These are phyloP conservation scores for Hapsidospora chrysogenum DNA, from an alignment of 495 filamentous ascomycete species.

Conservation along the genomic window DNA sequence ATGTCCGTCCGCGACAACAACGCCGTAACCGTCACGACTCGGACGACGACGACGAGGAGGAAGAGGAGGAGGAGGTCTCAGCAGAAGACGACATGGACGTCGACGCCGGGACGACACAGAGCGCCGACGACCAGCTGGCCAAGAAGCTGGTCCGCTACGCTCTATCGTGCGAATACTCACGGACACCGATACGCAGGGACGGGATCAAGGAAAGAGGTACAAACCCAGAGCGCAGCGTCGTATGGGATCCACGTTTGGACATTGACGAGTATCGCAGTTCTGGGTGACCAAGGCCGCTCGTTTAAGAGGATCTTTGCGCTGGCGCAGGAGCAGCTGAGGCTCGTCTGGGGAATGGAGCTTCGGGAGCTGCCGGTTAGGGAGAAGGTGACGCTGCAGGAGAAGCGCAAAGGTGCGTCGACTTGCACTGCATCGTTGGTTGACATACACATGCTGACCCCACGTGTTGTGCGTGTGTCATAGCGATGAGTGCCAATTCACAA, in stretches of 20 bases:
- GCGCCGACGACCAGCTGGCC: conserved; percentile 46
- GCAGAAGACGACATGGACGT: conserved; percentile 20
- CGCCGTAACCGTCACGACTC: conserved; percentile 4
- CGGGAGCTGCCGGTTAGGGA: conserved; percentile 63
- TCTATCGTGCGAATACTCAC: conserved; percentile 73
- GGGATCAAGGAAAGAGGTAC: conserved; percentile 64
- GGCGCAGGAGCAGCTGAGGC: conserved; percentile 46
- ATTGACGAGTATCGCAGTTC: conserved; percentile 20
- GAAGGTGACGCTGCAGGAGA: conserved; percentile 59
- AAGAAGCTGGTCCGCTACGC: conserved; percentile 89
- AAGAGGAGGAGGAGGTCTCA: no score
- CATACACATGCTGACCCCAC: no score
- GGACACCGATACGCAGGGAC: conserved; percentile 54
- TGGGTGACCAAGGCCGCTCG: conserved; percentile 34
- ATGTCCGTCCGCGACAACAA: conserved; percentile 3
- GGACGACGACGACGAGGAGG: conserved; percentile 3
- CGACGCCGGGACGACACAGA: conserved; percentile 4
- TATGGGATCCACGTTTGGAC: background rate
- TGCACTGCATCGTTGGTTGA: background rate
- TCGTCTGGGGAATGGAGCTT: conserved; percentile 74
- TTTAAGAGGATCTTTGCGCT: conserved; percentile 55
- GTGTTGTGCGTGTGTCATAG: no score
- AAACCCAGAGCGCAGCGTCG: no score
- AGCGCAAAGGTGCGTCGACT: conserved; percentile 29
- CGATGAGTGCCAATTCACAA: conserved; percentile 11